Evolutionary conservation across 179 eudicot species (phyloP), one percentile per base, ranked within the genome.

Genomic region (Dionaea muscipula): DNA sequence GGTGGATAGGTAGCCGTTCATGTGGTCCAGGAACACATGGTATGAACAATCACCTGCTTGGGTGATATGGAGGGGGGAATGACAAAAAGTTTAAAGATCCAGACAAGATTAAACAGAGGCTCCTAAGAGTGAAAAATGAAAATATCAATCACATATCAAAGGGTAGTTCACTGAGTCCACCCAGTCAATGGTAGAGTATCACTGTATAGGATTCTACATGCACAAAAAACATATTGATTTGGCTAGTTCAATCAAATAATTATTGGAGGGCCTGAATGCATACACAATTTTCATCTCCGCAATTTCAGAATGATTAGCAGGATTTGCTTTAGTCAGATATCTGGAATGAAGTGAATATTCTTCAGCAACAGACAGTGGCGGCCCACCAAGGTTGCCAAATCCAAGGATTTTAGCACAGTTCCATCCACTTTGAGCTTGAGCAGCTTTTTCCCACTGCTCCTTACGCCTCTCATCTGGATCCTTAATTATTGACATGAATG

Each of bases 201-300:
- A 31, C 8, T 6, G 35, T 31, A 31, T 31, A 31, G 1, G 35
- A 31, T 31, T 0, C 35, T 4, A 31, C 10, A 31, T 11, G 10
- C 0, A 31, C 5, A 11, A 31, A 11, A 11, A 31, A 31, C 8
- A 31, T 31, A 11, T 31, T n/a, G n/a, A n/a, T n/a, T n/a, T n/a
- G n/a, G n/a, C n/a, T n/a, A n/a, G n/a, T n/a, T n/a, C n/a, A 31
- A 39, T 12, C 4, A 21, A 19, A 43, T 17, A 39, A 43, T 43
- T 38, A 38, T 38, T 13, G 15, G 15, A 19, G 19, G 17, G 4
- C 9, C 17, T n/a, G 5, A 18, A 38, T 23, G 50, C 95, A 80
- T 82, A 91, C 96, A 91, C 80, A 67, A 91, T 91, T 74, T 80
- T 91, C 96, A 87, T 91, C 68, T 91, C 96, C 48, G 96, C 91